phyloP scores from a whole-genome alignment of 805 yeast genomes.

The Saitoella complicata region DNA sequence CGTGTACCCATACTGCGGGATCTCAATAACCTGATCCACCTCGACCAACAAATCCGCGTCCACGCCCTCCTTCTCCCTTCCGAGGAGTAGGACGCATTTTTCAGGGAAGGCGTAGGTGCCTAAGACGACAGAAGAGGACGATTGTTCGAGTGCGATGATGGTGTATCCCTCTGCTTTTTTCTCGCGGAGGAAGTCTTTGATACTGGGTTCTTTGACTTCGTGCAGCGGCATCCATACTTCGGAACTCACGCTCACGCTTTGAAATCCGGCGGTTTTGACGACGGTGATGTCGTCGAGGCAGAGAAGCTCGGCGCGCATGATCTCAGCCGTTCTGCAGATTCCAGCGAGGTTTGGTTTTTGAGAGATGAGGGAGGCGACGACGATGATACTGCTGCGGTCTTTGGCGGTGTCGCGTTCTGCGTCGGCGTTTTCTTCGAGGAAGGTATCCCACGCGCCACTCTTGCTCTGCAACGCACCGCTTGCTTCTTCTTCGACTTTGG shows the following conservation, averaged over 20 bases:
- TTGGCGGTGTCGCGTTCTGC: too few relatives aligned
- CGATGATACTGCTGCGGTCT: conserved; percentile 31
- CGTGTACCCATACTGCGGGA: conserved; percentile 37
- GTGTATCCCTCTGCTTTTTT: conserved; percentile 69
- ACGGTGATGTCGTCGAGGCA: conserved; percentile 59
- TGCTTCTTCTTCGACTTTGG: too few relatives aligned
- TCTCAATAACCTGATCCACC: conserved; percentile 74
- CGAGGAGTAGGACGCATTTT: conserved; percentile 62
- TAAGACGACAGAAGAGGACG: conserved; percentile 69
- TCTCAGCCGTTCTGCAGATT: conserved; percentile 82
- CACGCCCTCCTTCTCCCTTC: conserved; percentile 80
- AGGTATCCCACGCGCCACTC: too few relatives aligned
- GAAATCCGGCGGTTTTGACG: conserved; percentile 51
- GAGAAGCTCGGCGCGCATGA: conserved; percentile 70
- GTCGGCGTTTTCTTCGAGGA: too few relatives aligned
- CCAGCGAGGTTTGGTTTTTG: conserved; percentile 90
- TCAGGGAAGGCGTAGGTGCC: conserved; percentile 56
- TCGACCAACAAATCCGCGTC: conserved; percentile 74
- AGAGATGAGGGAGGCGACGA: conserved; percentile 81
- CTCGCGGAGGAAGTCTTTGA: conserved; percentile 38
- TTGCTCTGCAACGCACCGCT: too few relatives aligned
- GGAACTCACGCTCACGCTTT: conserved; percentile 83
- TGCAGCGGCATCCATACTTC: conserved; percentile 90
- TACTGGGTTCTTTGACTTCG: conserved; percentile 47
- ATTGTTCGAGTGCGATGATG: conserved; percentile 79